A percentile compares a stretch with the other conserved stretches of the same genome.
Evolutionary conservation across 805 yeast species (phyloP).

Genomic region (Pichia kluyveri): DNA sequence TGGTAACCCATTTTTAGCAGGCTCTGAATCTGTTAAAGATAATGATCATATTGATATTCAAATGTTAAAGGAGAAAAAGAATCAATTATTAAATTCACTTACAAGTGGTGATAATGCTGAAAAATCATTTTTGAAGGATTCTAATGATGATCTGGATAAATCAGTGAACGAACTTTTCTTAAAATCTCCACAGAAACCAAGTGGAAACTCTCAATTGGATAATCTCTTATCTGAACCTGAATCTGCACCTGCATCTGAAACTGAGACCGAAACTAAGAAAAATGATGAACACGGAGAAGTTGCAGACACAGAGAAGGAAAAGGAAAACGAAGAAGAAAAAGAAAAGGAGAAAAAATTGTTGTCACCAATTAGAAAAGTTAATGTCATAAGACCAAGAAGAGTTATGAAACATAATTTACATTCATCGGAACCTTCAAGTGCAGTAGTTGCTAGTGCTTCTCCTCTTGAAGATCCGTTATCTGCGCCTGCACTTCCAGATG

Average conservation of each 20-base stretch:
- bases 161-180: conserved; percentile 8
- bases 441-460: neutral
- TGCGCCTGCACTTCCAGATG: neutral
- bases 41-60: conserved; percentile 11
- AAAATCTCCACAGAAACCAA: conserved; percentile 12
- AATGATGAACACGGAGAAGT: too few relatives aligned
- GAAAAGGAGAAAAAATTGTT: conserved; percentile 6
- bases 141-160: neutral
- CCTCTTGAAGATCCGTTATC: conserved; percentile 18
- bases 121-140: neutral
- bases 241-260: neutral
- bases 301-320: neutral
- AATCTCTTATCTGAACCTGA: conserved; percentile 12
- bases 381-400: conserved; percentile 40
- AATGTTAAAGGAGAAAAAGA: conserved; percentile 25
- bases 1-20: conserved; percentile 6
- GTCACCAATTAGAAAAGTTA: conserved; percentile 33
- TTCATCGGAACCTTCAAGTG: conserved; percentile 15
- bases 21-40: conserved; percentile 2
- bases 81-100: conserved; percentile 33
- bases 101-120: conserved; percentile 8
- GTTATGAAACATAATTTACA: conserved; percentile 19
- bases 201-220: conserved; percentile 16
- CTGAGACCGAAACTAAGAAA: too few relatives aligned
- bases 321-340: neutral